phyloP scores from a whole-genome alignment of 2,329 filamentous ascomycete species.

The Aspergillus caelatus region DNA sequence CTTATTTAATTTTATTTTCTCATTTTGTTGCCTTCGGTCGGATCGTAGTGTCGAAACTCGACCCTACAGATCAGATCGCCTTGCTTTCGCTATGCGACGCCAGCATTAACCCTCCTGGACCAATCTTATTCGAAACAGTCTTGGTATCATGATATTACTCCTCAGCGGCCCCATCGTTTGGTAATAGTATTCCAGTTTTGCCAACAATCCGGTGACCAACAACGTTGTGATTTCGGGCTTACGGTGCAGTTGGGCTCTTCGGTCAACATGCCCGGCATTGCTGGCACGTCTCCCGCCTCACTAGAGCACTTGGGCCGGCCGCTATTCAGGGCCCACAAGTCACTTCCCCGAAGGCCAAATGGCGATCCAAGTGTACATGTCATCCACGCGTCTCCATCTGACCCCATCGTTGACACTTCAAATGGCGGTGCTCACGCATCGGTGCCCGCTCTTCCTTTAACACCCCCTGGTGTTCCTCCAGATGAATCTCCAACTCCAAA shows the following conservation, averaged over 20 bases:
- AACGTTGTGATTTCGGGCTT: slow-evolving; percentile 9
- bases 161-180: slow-evolving; percentile 11
- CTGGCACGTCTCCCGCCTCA: slow-evolving; percentile 30
- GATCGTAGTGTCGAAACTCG: slow-evolving; percentile 1
- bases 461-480: slow-evolving; percentile 37
- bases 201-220: slow-evolving; percentile 2
- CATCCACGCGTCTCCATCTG: slow-evolving; percentile 27
- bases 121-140: slow-evolving; percentile 23
- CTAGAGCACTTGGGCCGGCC: slow-evolving; percentile 30
- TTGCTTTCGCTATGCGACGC: slow-evolving; percentile 17
- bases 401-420: slow-evolving; percentile 27
- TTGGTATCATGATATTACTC: slow-evolving; percentile 22
- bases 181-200: neutral
- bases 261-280: slow-evolving; percentile 35
- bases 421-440: slow-evolving; percentile 25
- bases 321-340: slow-evolving; percentile 45
- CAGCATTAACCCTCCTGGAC: slow-evolving; percentile 14
- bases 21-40: neutral
- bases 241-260: slow-evolving; percentile 17
- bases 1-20: neutral
- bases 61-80: slow-evolving; percentile 5
- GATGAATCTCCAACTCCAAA: slow-evolving; percentile 24
- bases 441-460: slow-evolving; percentile 40
- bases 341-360: slow-evolving; percentile 41
- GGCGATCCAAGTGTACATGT: slow-evolving; percentile 24